phyloP scores from a whole-genome alignment of 352 stramenopile genomes.

The Phytophthora sojae region DNA sequence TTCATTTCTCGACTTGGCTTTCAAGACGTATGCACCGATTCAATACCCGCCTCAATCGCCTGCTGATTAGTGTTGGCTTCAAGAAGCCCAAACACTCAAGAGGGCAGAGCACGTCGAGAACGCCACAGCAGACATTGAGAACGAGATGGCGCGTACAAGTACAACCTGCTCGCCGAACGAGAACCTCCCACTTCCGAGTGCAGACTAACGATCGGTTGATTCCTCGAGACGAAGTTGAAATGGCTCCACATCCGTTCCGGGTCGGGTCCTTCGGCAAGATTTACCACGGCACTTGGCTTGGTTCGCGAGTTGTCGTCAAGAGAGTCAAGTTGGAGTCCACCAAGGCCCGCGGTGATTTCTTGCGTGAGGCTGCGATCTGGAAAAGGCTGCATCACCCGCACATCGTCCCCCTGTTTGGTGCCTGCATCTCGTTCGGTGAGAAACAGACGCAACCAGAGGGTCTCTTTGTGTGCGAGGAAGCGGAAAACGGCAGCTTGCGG shows the following conservation, averaged over 20 bases:
- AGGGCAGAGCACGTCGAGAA: conserved; percentile 4
- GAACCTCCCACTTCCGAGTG: neutral
- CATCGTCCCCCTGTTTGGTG: conserved; percentile 77
- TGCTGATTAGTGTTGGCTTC: conserved; percentile 6
- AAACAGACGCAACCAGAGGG: conserved; percentile 9
- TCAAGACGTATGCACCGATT: conserved; percentile 14
- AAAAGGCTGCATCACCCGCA: conserved; percentile 88
- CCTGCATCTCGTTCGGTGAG: conserved; percentile 10
- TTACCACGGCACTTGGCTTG: conserved; percentile 10
- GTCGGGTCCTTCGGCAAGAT: conserved; percentile 20
- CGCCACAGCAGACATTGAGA: neutral
- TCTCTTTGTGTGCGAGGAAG: conserved; percentile 25
- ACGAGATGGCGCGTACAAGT: conserved; percentile 14
- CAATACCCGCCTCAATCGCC: conserved; percentile 10
- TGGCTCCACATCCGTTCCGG: conserved; percentile 1
- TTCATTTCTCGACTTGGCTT: conserved; percentile 10
- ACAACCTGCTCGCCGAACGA: conserved; percentile 3
- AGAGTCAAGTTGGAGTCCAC: conserved; percentile 1
- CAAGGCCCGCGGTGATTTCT: conserved; percentile 1
- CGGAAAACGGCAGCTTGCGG: conserved; percentile 18
- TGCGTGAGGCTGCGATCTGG: conserved; percentile 85
- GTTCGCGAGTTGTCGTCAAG: conserved; percentile 14
- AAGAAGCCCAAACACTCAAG: conserved; percentile 12
- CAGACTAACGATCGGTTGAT: conserved; percentile 5
- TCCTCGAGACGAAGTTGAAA: conserved; percentile 1